Evolutionary conservation across 2,329 filamentous ascomycete genomes (phyloP).

Genomic region (Neocucurbitaria cava): DNA sequence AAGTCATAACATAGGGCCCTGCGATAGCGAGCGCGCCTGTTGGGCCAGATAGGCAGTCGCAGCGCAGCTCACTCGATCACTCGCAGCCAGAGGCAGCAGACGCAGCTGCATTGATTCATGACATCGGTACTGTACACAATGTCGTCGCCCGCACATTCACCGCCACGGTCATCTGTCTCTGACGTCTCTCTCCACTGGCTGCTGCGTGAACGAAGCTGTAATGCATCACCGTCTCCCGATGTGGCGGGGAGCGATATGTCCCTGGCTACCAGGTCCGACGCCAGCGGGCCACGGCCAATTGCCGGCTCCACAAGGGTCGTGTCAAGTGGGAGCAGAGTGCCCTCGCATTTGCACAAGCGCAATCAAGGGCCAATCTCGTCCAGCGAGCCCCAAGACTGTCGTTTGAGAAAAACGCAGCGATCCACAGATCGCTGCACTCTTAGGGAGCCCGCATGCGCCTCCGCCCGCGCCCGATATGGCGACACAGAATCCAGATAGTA

Average conservation of each 20-base stretch:
- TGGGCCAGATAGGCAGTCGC: constrained; percentile 27
- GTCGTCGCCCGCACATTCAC: constrained; percentile 10
- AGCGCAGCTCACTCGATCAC: constrained; percentile 18
- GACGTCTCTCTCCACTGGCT: constrained; percentile 28
- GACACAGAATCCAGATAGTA: constrained; percentile 7
- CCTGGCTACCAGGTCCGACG: constrained; percentile 23
- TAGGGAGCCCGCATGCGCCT: constrained; percentile 19
- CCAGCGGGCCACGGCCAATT: constrained; percentile 21
- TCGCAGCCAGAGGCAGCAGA: neutral
- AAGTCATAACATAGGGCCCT: too few relatives aligned
- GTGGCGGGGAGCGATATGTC: constrained; percentile 24
- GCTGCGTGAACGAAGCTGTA: constrained; percentile 6
- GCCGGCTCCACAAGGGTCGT: constrained; percentile 13
- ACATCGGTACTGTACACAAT: neutral
- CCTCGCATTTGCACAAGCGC: constrained; percentile 24
- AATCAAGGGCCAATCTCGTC: constrained; percentile 3
- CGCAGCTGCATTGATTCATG: neutral
- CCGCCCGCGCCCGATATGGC: constrained; percentile 16
- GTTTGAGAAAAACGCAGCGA: constrained; percentile 32
- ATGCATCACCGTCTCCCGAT: constrained; percentile 17
- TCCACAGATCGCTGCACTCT: constrained; percentile 20
- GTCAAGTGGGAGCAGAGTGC: constrained; percentile 19
- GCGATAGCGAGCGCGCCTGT: constrained; percentile 1
- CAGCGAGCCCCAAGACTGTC: constrained; percentile 15
- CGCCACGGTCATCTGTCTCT: constrained; percentile 24